Evolutionary conservation across 2,329 filamentous ascomycete species (phyloP), one percentile per base, ranked within the genome.

Genomic region (Fusarium bactridioides): DNA sequence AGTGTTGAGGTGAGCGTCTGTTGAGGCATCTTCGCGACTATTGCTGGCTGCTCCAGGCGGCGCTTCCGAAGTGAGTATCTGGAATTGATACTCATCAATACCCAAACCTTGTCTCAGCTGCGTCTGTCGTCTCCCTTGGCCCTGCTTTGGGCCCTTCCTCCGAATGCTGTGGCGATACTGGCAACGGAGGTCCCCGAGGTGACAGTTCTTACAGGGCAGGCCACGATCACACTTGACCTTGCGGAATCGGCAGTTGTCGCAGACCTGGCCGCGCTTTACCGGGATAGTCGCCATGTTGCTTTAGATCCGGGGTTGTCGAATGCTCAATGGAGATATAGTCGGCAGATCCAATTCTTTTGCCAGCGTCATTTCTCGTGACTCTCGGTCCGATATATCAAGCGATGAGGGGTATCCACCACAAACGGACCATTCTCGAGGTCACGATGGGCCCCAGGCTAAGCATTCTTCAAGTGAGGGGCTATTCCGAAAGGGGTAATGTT

Each of bases 171-270:
- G 78, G n/a, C 75, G 71, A 59, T 80, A 80, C 33, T 76, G 74
- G 44, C 79, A 80, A 31, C 62, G 74, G 53, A 80, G 69, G n/a
- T 74, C 67, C 7, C 73, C 73, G 33, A 70, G 57, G 56, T 73
- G 62, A 70, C 79, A 80, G 51, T 77, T 79, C 61, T 68, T 75
- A 56, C 78, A 80, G 12, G 78, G 79, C 31, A 74, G 48, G 5
- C 73, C 77, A 18, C 79, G 78, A 61, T 81, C 79, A 57, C 79
- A 81, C 60, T 79, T 81, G 56, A 80, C 78, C 61, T 81, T 81
- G 59, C 79, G 75, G 50, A 76, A 79, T 44, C 78, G 78, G 44
- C 78, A 79, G 61, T 76, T 79, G 50, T 79, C 78, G 65, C 78
- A 79, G 11, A 78, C 77, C 51, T 79, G 78, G 33, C 62, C 44